Percentiles rank a stretch among this genome's conserved stretches.
Conservation (phyloP, 2,329 filamentous ascomycete genomes). For the Calonectria pseudoturangicola region DNA sequence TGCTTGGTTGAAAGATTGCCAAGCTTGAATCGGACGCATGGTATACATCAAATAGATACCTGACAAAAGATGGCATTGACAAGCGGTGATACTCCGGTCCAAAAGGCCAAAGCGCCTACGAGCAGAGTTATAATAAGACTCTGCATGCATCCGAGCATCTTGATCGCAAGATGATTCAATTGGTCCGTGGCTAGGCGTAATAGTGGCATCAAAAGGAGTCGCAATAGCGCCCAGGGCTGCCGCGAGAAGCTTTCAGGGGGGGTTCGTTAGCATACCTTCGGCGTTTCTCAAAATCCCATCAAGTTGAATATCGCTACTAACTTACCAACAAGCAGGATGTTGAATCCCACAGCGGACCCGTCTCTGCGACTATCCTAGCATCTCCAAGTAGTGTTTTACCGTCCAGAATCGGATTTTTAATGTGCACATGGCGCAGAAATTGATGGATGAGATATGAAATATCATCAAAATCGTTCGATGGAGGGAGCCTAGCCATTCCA, state of each 20-base stretch:
- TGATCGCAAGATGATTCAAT: constrained; percentile 15
- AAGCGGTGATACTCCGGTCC: constrained; percentile 39
- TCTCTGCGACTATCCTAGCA: constrained; percentile 26
- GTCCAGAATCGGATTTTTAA: constrained; percentile 39
- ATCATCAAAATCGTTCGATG: constrained; percentile 25
- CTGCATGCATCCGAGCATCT: constrained; percentile 13
- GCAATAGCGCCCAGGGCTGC: constrained; percentile 33
- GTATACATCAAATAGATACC: constrained; percentile 45
- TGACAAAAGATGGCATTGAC: constrained; percentile 42
- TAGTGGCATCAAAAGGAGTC: constrained; percentile 14
- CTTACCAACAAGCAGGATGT: constrained; percentile 32
- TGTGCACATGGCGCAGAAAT: constrained; percentile 34
- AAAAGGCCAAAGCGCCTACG: constrained; percentile 42
- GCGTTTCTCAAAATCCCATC: not conserved
- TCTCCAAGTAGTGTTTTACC: constrained; percentile 19
- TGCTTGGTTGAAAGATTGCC: constrained; percentile 40
- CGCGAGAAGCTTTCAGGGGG: constrained; percentile 26
- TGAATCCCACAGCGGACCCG: constrained; percentile 27
- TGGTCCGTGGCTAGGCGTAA: not conserved
- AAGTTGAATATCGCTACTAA: not conserved
- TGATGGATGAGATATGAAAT: constrained; percentile 23
- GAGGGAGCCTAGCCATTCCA: not conserved
- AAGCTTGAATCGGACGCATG: constrained; percentile 40
- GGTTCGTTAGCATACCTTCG: not conserved
- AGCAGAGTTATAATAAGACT: constrained; percentile 40